phyloP scores from a whole-genome alignment of 352 stramenopile genomes.

The Globisporangium cederbergense region DNA sequence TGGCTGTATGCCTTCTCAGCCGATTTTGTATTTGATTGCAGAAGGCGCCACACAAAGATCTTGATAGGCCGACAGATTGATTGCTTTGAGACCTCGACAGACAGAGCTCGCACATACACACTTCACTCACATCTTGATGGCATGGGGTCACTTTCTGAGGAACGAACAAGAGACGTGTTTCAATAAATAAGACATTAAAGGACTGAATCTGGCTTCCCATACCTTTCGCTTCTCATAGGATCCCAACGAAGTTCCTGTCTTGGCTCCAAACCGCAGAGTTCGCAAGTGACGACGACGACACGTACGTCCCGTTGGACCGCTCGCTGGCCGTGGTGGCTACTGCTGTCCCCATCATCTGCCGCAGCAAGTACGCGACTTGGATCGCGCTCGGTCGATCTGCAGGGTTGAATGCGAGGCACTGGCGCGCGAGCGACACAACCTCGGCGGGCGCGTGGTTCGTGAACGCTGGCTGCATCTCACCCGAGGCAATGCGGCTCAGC shows the following conservation, averaged over 20 bases:
- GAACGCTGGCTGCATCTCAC: slow-evolving; percentile 29
- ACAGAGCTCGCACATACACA: no score
- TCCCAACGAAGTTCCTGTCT: background rate
- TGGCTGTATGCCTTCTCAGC: no score
- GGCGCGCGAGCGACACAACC: slow-evolving; percentile 31
- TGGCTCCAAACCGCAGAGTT: slow-evolving; percentile 1
- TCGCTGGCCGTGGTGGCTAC: background rate
- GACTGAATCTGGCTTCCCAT: background rate
- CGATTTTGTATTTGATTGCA: no score
- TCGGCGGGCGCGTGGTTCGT: slow-evolving; percentile 17
- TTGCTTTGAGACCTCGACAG: no score
- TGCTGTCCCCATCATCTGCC: slow-evolving; percentile 17
- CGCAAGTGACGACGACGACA: slow-evolving; percentile 5
- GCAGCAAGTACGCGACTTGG: slow-evolving; percentile 35
- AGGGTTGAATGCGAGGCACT: slow-evolving; percentile 34
- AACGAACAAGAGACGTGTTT: no score
- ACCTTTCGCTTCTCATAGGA: background rate
- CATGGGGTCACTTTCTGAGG: background rate
- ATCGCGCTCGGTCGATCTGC: slow-evolving; percentile 30
- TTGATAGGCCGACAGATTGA: no score
- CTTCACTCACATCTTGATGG: background rate
- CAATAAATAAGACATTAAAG: background rate
- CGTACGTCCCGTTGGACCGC: background rate
- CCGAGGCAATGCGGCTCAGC: slow-evolving; percentile 31
- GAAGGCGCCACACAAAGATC: no score